Percentiles rank a stretch among this genome's conserved stretches.
These are phyloP conservation scores for Chalciporus chontae DNA, from an alignment of 768 basidiomycete species.

Conservation along the genomic window DNA sequence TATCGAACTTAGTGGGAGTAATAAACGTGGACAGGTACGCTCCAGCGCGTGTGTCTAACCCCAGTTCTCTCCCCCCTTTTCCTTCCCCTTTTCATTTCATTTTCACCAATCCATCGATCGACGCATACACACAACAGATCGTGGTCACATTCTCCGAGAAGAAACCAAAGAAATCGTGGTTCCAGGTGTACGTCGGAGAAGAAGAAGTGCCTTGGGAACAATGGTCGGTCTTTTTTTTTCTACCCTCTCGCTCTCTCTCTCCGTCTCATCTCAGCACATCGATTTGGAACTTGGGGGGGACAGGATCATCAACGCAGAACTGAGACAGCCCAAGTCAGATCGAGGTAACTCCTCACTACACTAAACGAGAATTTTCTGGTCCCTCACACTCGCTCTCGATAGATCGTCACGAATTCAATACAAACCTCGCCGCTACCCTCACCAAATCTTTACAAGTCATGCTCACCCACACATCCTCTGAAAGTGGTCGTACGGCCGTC, in stretches of 20 bases:
- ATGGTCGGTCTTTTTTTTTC: slow-evolving; percentile 53
- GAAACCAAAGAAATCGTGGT: slow-evolving; percentile 76
- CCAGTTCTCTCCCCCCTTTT: too few relatives aligned
- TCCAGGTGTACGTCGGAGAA: slow-evolving; percentile 64
- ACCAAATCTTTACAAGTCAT: slow-evolving; percentile 67
- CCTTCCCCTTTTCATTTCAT: too few relatives aligned
- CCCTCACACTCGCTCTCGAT: neutral
- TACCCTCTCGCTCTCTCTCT: too few relatives aligned
- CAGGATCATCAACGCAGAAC: slow-evolving; percentile 79
- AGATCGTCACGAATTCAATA: slow-evolving; percentile 52
- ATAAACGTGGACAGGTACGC: slow-evolving; percentile 71
- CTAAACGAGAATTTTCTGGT: too few relatives aligned
- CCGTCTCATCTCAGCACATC: neutral
- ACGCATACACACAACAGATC: slow-evolving; percentile 48
- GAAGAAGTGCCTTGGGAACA: slow-evolving; percentile 88
- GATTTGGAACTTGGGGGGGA: too few relatives aligned
- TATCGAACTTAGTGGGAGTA: slow-evolving; percentile 57
- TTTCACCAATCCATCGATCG: too few relatives aligned
- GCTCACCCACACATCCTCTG: slow-evolving; percentile 76
- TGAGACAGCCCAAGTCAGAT: slow-evolving; percentile 67
- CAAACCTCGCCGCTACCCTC: slow-evolving; percentile 56
- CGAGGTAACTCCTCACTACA: slow-evolving; percentile 39
- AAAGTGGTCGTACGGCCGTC: slow-evolving; percentile 67
- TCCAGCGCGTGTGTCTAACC: too few relatives aligned
- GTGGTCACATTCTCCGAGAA: slow-evolving; percentile 75